These are phyloP conservation scores for Aspergillus leporis DNA, from an alignment of 495 filamentous ascomycete genomes.

Conservation along the genomic window DNA sequence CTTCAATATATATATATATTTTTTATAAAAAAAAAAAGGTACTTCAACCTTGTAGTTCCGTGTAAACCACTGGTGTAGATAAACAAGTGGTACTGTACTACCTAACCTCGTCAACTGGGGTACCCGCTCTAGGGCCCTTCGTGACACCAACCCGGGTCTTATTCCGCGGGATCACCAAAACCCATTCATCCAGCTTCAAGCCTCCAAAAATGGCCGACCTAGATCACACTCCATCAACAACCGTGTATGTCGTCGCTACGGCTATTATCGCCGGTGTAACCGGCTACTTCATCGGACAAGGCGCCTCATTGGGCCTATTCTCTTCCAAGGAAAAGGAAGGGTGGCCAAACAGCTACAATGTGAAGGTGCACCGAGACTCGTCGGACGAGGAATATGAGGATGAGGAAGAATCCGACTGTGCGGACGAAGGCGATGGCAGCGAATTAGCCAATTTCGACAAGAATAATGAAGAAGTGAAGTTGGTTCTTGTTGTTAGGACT, in stretches of 20 bases:
- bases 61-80: not conserved
- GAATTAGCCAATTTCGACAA: constrained; percentile 48
- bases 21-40: constrained; percentile 2
- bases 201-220: constrained; percentile 41
- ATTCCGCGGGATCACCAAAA: not conserved
- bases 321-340: constrained; percentile 39
- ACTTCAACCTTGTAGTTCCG: not conserved
- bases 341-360: constrained; percentile 54
- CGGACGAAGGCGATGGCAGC: constrained; percentile 41
- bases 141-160: not conserved
- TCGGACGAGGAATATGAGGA: constrained; percentile 39
- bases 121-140: not conserved
- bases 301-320: constrained; percentile 49
- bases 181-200: constrained; percentile 2
- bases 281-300: constrained; percentile 66
- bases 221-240: constrained; percentile 47
- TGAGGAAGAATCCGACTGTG: constrained; percentile 36
- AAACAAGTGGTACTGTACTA: not conserved
- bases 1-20: constrained; percentile 2
- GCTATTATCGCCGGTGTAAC: constrained; percentile 63
- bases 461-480: constrained; percentile 81
- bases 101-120: not conserved
- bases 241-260: constrained; percentile 60
- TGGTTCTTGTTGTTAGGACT: constrained; percentile 88
- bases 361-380: constrained; percentile 48